Evolutionary conservation across 495 filamentous ascomycete genomes (phyloP), one percentile per base, ranked within the genome.

Genomic region (Lasiosphaeris hirsuta): DNA sequence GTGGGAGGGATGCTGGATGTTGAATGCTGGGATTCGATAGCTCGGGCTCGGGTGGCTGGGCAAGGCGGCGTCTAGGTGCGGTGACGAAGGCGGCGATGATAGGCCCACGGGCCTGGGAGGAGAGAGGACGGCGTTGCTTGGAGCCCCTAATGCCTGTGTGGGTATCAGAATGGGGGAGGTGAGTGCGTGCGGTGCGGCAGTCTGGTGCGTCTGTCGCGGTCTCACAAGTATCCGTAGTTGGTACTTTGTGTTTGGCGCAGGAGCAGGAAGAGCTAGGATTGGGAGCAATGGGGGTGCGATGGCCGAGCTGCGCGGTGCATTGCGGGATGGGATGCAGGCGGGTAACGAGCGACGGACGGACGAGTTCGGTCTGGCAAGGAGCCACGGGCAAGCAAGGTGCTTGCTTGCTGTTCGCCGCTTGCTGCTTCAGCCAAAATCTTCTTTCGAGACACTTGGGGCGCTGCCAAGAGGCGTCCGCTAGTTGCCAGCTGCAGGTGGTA

Each of bases 21-120:
- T 30, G 23, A 5, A 30, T 30, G 35, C 57, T 42, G 43, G 57
- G 49, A 59, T 59, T 59, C 57, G 57, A 59, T 61, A 54, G 51
- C 37, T 63, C 42, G 44, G 55, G 35, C 44, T 60, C 50, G 43
- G 49, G 62, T 64, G 62, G 62, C 59, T 68, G 62, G 60, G 62
- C 56, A 56, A 57, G 46, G 60, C 54, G 59, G 59, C 62, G 57
- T 54, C 49, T 57, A 43, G 41, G 34, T 52, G 51, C 56, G 42
- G 60, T 38, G 49, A 60, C 60, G 37, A 59, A 43, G 62, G 15
- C 33, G 18, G 50, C 19, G 42, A 53, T 59, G 57, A 59, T 59
- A 59, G 49, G 57, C 57, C 57, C 36, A 37, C 23, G 53, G n/a
- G 17, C 23, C 41, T 50, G 41, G 36, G 37, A 45, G n/a, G n/a